A percentile compares a stretch with the other conserved stretches of the same genome.
These are phyloP conservation scores for Sphaerostilbella broomeana DNA, from an alignment of 2,329 filamentous ascomycete genomes.

Conservation along the genomic window DNA sequence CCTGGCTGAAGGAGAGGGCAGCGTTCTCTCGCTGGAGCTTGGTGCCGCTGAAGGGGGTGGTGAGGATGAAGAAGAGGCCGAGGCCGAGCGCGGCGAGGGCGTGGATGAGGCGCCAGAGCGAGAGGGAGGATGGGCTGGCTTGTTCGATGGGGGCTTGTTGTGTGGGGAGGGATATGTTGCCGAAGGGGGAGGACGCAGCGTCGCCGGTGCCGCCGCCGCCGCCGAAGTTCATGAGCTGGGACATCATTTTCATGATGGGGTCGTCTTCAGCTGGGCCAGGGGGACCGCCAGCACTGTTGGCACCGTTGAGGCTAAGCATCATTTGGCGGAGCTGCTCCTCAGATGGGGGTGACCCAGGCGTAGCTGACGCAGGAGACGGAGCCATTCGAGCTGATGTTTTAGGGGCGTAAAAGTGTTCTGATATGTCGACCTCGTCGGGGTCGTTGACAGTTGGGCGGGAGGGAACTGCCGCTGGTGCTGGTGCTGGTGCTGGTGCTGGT, in stretches of 20 bases:
- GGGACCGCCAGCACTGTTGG: slow-evolving; percentile 21
- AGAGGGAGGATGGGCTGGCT: slow-evolving; percentile 31
- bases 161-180: slow-evolving; percentile 32
- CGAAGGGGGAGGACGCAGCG: slow-evolving; percentile 29
- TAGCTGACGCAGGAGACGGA: slow-evolving; percentile 28
- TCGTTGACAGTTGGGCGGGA: slow-evolving; percentile 41
- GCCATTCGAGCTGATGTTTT: slow-evolving; percentile 24
- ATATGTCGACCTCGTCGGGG: slow-evolving; percentile 73
- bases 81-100: slow-evolving; percentile 63
- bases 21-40: slow-evolving; percentile 50
- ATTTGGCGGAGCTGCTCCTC: slow-evolving; percentile 59
- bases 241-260: slow-evolving; percentile 59
- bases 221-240: slow-evolving; percentile 54
- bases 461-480: slow-evolving; percentile 23
- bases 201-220: slow-evolving; percentile 26
- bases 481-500: slow-evolving; percentile 25
- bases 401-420: slow-evolving; percentile 62
- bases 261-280: slow-evolving; percentile 26
- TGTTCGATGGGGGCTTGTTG: slow-evolving; percentile 28
- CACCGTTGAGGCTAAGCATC: slow-evolving; percentile 50
- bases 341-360: slow-evolving; percentile 34
- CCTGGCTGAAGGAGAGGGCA: slow-evolving; percentile 21
- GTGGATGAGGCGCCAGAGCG: slow-evolving; percentile 68
- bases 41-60: slow-evolving; percentile 62
- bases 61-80: slow-evolving; percentile 62